Base-by-base conservation (phyloP, 495 filamentous ascomycete species). In the Neurospora africana region DNA sequence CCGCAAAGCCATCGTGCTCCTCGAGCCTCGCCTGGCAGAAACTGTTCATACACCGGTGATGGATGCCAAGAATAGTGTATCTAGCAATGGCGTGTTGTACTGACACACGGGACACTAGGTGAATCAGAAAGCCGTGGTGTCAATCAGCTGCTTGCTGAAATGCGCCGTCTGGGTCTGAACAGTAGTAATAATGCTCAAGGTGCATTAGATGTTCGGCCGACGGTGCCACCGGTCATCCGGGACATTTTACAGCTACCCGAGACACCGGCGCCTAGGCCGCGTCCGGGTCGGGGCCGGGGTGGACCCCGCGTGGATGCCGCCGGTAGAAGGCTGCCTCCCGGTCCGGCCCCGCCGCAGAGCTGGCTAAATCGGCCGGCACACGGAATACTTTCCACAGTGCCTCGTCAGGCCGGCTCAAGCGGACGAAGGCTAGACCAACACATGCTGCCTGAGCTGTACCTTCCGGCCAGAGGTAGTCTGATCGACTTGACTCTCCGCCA, bases 241-340 rank as follows among this genome's bases (percentile, higher is more conserved):
- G 76, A 87, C 39, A 86, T 94, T 53, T 85, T 95, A 38, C 86
- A 91, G 67, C 83, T 93, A 35, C 90, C 90, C 40, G 91, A 93
- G 75, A 87, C 88, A 36, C 88, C 89, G n/a, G 83, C 87, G 13
- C 91, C 91, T 8, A 81, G 81, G 19, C 91, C 91, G 39, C 89
- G 91, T 61, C 83, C 84, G 30, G 84, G 84, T 70, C 76, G 78
- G 69, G 53, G 53, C 27, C 53, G 53, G 53, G 15, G 53, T 65
- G 53, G 53, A 65, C 53, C 27, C 53, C 81, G 85, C 36, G 76
- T 76, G 70, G 83, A 80, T 79, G 80, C 75, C 77, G 71, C 74
- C 47, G 84, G 85, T 37, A 70, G 81, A 72, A 84, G 88, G 71
- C 78, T 83, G 19, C 86, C 87, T 0, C 81, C 91, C 2, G 92